Percentiles rank a stretch among this genome's conserved stretches.
phyloP scores from a whole-genome alignment of 1,284 basidiomycete species.

The Apiotrichum mycotoxinovorans region DNA sequence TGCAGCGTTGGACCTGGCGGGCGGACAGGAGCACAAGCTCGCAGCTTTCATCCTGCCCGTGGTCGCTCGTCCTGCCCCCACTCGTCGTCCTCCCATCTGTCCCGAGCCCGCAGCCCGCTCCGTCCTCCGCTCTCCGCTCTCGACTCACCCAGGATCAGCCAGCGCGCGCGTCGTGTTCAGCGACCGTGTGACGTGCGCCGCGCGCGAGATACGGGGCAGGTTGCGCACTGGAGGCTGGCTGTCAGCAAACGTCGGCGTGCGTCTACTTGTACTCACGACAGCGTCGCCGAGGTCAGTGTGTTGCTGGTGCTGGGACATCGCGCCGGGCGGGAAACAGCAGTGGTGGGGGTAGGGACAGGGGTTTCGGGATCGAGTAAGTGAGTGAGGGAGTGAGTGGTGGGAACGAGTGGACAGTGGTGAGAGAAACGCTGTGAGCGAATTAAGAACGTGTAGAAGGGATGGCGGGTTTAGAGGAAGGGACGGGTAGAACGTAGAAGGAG shows the following conservation, averaged over 20 bases:
- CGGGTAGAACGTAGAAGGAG: no score
- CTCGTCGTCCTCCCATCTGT: no score
- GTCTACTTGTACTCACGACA: neutral
- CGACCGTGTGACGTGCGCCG: neutral
- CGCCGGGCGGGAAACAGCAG: neutral
- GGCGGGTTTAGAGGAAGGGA: no score
- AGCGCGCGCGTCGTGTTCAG: slow-evolving; percentile 17
- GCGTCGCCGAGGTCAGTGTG: neutral
- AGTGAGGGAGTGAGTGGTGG: neutral
- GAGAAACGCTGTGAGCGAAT: neutral
- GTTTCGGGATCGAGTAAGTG: neutral
- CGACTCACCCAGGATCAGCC: slow-evolving; percentile 13
- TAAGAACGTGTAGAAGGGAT: neutral
- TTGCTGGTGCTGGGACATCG: neutral
- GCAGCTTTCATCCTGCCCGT: no score
- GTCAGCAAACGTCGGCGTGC: neutral
- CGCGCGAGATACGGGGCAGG: neutral
- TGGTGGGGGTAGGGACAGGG: neutral
- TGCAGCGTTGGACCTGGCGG: no score
- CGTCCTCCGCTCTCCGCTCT: neutral
- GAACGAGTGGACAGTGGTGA: neutral
- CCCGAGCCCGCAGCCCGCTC: neutral
- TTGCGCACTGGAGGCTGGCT: neutral
- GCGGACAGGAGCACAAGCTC: no score
- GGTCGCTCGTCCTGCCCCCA: no score